Conservation (phyloP, 257 asterid genomes). For the Fraxinus americana region DNA sequence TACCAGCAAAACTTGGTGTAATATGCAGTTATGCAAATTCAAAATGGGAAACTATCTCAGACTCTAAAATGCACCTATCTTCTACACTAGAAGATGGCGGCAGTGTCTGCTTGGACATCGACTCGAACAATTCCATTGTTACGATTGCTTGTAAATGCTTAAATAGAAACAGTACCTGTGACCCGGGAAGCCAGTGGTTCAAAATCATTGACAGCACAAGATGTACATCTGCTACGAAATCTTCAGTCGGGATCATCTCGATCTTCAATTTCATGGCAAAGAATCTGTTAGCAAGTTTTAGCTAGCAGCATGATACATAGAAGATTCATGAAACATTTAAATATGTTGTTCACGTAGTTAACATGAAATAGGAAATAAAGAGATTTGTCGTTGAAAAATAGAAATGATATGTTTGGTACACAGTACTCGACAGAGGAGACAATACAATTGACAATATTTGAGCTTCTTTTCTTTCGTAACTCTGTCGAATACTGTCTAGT, state of each 20-base stretch:
- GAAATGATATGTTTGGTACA: neutral
- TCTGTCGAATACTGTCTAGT: neutral
- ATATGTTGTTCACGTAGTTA: neutral
- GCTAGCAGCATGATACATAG: conserved; percentile 16
- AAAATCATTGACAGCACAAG: conserved; percentile 81
- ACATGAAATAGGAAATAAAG: neutral
- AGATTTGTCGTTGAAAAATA: neutral
- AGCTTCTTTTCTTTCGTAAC: neutral
- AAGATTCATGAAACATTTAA: neutral
- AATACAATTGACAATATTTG: neutral
- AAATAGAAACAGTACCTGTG: conserved; percentile 58
- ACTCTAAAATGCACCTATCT: conserved; percentile 86
- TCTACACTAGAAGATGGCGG: conserved; percentile 64
- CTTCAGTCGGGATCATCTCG: conserved; percentile 32
- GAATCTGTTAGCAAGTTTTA: conserved; percentile 35
- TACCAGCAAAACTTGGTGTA: conserved; percentile 71
- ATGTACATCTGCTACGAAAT: conserved; percentile 29
- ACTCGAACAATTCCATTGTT: conserved; percentile 55
- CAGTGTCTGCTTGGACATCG: conserved; percentile 70
- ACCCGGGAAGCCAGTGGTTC: conserved; percentile 98
- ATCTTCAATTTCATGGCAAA: conserved; percentile 34
- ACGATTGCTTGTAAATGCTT: conserved; percentile 79
- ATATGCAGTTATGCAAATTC: conserved; percentile 52
- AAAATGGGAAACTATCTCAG: conserved; percentile 77
- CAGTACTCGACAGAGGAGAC: neutral